These are phyloP conservation scores for Neophaeococcomyces aloes DNA, from an alignment of 2,329 filamentous ascomycete species.

Conservation along the genomic window DNA sequence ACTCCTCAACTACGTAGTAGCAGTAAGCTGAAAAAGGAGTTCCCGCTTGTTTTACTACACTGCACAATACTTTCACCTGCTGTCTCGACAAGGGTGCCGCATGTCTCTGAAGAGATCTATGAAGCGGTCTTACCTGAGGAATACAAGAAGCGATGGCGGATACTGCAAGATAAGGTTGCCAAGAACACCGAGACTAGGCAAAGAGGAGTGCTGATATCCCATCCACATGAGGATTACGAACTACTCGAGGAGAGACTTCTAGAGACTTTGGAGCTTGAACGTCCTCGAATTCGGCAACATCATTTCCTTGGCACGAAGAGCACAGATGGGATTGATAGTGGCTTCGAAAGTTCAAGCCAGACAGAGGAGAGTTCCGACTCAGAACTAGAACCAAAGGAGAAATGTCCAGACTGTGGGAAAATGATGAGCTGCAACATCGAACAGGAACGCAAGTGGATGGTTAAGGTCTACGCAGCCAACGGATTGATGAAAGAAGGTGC, in stretches of 20 bases:
- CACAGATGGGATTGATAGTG: slow-evolving; percentile 17
- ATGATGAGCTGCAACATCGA: slow-evolving; percentile 36
- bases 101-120: slow-evolving; percentile 34
- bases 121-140: slow-evolving; percentile 39
- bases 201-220: slow-evolving; percentile 51
- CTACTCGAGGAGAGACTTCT: slow-evolving; percentile 51
- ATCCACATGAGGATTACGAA: slow-evolving; percentile 53
- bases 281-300: slow-evolving; percentile 46
- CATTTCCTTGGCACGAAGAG: slow-evolving; percentile 41
- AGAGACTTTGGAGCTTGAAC: slow-evolving; percentile 48
- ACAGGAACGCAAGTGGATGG: slow-evolving; percentile 45
- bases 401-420: slow-evolving; percentile 43
- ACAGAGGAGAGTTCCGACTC: slow-evolving; percentile 26
- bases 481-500: slow-evolving; percentile 85
- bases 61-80: slow-evolving; percentile 48
- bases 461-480: slow-evolving; percentile 91
- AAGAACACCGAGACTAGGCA: slow-evolving; percentile 45
- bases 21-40: slow-evolving; percentile 34
- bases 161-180: slow-evolving; percentile 44
- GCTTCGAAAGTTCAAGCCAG: slow-evolving; percentile 28
- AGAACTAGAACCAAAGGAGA: slow-evolving; percentile 24
- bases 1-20: slow-evolving; percentile 19
- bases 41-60: slow-evolving; percentile 51
- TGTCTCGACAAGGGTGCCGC: slow-evolving; percentile 36
- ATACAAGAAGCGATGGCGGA: slow-evolving; percentile 38